Evolutionary conservation across 2,329 filamentous ascomycete species (phyloP).

Genomic region (Hypoxylon sp.): DNA sequence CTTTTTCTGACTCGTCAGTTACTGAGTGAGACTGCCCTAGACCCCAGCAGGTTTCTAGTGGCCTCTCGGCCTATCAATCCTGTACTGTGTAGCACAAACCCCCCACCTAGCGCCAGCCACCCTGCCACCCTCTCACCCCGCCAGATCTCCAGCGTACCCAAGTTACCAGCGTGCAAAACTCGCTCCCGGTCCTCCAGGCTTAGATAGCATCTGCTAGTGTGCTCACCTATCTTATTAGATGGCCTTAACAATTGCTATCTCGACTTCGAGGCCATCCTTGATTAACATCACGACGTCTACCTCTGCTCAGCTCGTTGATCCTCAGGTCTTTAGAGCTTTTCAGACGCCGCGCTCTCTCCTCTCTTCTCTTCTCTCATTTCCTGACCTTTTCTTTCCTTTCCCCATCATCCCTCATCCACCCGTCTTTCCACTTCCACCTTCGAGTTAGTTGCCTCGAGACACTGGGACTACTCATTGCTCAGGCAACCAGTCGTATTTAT

Average conservation of each 20-base stretch:
- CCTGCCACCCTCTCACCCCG: constrained; percentile 20
- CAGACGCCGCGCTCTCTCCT: not conserved
- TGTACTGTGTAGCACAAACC: not conserved
- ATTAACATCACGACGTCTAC: constrained; percentile 33
- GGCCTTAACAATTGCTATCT: constrained; percentile 28
- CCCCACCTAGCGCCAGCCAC: constrained; percentile 14
- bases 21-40: no score
- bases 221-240: not conserved
- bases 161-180: constrained; percentile 8
- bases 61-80: constrained; percentile 7
- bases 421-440: not conserved
- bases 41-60: constrained; percentile 7
- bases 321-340: not conserved
- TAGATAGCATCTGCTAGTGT: constrained; percentile 39
- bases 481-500: not conserved
- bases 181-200: constrained; percentile 31
- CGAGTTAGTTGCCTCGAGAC: not conserved
- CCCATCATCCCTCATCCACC: not conserved
- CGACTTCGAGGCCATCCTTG: constrained; percentile 3
- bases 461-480: not conserved
- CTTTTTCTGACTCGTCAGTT: constrained; percentile 37
- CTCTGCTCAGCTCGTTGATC: not conserved
- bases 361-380: not conserved
- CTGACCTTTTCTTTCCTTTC: not conserved
- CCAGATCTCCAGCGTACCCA: not conserved